Evolutionary conservation across 2,329 filamentous ascomycete species (phyloP).

Genomic region (Hypoxylon sp.): DNA sequence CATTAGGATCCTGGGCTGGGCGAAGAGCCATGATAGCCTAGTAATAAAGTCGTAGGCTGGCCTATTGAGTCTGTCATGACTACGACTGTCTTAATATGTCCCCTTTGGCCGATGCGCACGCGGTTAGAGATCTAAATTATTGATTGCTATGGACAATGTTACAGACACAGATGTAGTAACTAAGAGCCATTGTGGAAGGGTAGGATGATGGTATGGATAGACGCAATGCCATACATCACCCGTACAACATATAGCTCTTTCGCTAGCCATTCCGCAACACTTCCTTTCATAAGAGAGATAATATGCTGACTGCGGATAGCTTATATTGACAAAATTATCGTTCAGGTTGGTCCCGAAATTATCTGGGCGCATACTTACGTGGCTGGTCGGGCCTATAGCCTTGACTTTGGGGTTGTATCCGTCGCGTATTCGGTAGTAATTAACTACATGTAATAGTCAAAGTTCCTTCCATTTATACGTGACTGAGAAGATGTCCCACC

Average conservation of each 20-base stretch:
- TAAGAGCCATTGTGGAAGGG: neutral
- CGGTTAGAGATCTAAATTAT: slow-evolving; percentile 7
- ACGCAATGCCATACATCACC: neutral
- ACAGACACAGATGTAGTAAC: neutral
- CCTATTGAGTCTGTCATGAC: slow-evolving; percentile 25
- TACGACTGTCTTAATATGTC: slow-evolving; percentile 19
- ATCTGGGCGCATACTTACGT: slow-evolving; percentile 4
- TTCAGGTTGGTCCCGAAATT: slow-evolving; percentile 1
- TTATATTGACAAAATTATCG: slow-evolving; percentile 4
- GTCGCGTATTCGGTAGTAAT: slow-evolving; percentile 15
- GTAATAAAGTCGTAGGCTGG: slow-evolving; percentile 34
- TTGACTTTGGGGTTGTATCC: neutral
- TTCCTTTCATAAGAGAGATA: neutral
- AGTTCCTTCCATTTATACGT: slow-evolving; percentile 21
- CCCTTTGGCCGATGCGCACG: slow-evolving; percentile 10
- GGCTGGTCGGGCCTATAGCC: neutral
- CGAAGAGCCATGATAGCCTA: slow-evolving; percentile 41
- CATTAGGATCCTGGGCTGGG: slow-evolving; percentile 52
- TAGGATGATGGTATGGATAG: slow-evolving; percentile 7
- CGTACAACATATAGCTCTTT: neutral
- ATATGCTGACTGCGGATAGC: neutral
- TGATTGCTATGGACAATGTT: neutral
- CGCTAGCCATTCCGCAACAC: neutral
- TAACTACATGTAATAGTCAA: slow-evolving; percentile 8
- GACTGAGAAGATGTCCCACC: slow-evolving; percentile 10